These are phyloP conservation scores for Populus hybrid DNA, from an alignment of 441 rosid species.

Conservation along the genomic window DNA sequence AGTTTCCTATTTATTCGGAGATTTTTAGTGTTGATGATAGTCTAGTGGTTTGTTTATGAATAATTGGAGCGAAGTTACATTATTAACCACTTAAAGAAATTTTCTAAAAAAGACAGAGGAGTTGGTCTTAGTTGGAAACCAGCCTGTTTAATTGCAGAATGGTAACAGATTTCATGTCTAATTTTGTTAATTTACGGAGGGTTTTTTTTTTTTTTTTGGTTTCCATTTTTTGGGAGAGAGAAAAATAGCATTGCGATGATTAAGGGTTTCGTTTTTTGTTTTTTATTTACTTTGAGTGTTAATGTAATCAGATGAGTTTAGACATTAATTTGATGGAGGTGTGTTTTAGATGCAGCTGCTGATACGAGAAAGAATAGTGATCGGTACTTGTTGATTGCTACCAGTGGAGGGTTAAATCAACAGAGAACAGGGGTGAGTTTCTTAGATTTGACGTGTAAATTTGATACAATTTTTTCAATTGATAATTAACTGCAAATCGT, in stretches of 20 bases:
- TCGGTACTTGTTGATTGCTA: slow-evolving; percentile 66
- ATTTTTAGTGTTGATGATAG: background rate
- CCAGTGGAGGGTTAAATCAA: too few relatives aligned
- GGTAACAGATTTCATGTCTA: background rate
- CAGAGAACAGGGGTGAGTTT: slow-evolving; percentile 72
- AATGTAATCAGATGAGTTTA: background rate
- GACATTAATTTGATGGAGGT: background rate
- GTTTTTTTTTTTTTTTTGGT: too few relatives aligned
- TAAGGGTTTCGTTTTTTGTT: background rate
- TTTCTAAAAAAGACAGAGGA: background rate
- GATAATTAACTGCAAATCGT: background rate
- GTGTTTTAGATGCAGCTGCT: slow-evolving; percentile 44
- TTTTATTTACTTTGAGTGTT: background rate
- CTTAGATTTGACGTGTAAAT: background rate
- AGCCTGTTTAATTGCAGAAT: background rate
- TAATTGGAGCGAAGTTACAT: background rate
- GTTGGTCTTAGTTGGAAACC: background rate
- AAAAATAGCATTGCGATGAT: background rate
- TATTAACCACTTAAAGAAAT: background rate
- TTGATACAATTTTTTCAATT: background rate
- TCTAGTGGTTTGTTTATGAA: background rate
- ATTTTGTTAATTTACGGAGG: background rate
- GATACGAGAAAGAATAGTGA: slow-evolving; percentile 38
- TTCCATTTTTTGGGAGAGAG: background rate
- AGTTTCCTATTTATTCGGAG: slow-evolving; percentile 1